Base-by-base conservation (phyloP, 2,329 filamentous ascomycete genomes). In the Penicillium sp. region DNA sequence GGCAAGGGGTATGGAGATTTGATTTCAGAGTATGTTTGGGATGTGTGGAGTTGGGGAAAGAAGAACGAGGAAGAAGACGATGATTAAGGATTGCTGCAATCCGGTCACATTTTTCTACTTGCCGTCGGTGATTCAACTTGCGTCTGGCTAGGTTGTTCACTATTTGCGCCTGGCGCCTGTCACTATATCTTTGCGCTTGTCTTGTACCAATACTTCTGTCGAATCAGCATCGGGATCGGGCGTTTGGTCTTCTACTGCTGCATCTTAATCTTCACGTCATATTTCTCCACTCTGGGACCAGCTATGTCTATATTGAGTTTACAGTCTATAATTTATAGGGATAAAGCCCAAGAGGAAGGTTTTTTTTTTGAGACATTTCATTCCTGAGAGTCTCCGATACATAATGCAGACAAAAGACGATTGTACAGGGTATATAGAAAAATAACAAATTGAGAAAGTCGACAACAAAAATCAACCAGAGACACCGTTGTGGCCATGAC, bases 11-110 rank as follows among this genome's bases (percentile, higher is more conserved):
- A 80, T 68, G 71, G 75, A 0, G 74, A 76, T 70, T 69, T 79
- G 70, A 80, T 79, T 50, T 70, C 72, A 61, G 75, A 79, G 58
- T 74, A 80, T 72, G 72, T 80, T 45, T 77, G 73, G 75, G 77
- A 79, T 57, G 77, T 78, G 29, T 78, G 76, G 76, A 77, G 72
- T 58, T 73, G 70, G 71, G 70, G 72, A 35, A 70, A 70, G 59
- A 68, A 67, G 52, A 57, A 63, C 35, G 62, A 66, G 39, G 35
- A 39, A 19, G 61, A 62, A 23, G 63, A 69, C 37, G 62, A 52
- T 45, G 59, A 60, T 23, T 56, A 37, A 50, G 37, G n/a, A 13
- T 49, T 53, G n/a, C 21, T 21, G 19, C 19, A 19, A 19, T 39
- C n/a, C 33, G 26, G 4, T 13, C 21, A 11, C 16, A 10, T 23